Percentiles rank a stretch among this genome's conserved stretches.
phyloP scores from a whole-genome alignment of 768 basidiomycete genomes.

The Tylopilus rubrobrunneus region DNA sequence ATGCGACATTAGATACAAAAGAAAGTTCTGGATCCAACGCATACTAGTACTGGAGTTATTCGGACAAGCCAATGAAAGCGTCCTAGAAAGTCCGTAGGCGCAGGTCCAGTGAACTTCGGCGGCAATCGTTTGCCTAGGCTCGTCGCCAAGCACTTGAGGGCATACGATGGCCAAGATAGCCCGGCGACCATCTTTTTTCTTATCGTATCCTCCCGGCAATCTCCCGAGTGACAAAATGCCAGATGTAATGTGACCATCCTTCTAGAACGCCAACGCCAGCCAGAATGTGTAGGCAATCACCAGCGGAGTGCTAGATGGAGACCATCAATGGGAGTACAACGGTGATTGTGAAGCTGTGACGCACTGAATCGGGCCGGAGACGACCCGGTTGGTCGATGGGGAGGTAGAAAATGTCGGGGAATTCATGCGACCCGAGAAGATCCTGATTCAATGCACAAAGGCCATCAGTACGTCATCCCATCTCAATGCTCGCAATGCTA shows the following conservation, averaged over 20 bases:
- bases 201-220: constrained; percentile 26
- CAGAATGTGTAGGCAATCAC: constrained; percentile 47
- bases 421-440: constrained; percentile 39
- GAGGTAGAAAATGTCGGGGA: constrained; percentile 55
- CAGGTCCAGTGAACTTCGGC: neutral
- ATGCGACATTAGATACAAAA: too few relatives aligned
- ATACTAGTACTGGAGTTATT: too few relatives aligned
- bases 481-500: neutral
- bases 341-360: constrained; percentile 19
- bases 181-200: neutral
- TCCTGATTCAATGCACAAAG: constrained; percentile 28
- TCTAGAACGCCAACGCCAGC: constrained; percentile 46
- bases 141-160: neutral
- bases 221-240: constrained; percentile 44
- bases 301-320: constrained; percentile 34
- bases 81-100: too few relatives aligned
- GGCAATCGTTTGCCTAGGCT: neutral
- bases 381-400: constrained; percentile 59
- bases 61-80: neutral
- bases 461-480: constrained; percentile 1
- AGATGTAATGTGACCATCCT: constrained; percentile 51
- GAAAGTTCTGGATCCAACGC: too few relatives aligned
- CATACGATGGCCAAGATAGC: neutral
- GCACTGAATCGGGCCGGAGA: constrained; percentile 61
- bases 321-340: neutral